These are phyloP conservation scores for Pseudonitzschia multiseries DNA, from an alignment of 108 stramenopile species.

Conservation along the genomic window DNA sequence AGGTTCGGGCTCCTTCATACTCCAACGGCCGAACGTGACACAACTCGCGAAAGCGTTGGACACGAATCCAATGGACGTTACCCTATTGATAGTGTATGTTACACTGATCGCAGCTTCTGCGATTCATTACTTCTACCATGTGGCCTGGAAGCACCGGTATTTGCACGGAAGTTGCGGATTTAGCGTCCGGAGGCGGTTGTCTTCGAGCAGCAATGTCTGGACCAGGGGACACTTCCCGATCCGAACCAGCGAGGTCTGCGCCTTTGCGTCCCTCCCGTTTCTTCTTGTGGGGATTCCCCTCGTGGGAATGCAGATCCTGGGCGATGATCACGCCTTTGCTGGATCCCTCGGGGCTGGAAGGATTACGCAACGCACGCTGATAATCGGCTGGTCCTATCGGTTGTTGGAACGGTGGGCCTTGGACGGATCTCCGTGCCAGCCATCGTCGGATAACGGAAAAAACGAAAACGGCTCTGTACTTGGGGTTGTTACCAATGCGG, in stretches of 20 bases:
- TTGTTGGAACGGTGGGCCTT: conserved; percentile 38
- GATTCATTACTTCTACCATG: background rate
- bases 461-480: conserved; percentile 9
- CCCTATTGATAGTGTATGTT: background rate
- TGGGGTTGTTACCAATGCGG: conserved; percentile 12
- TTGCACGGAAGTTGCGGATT: conserved; percentile 12
- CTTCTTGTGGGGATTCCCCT: conserved; percentile 23
- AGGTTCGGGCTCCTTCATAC: too few relatives aligned
- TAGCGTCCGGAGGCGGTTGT: conserved; percentile 13
- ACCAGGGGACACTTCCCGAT: background rate
- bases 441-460: conserved; percentile 9
- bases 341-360: conserved; percentile 21
- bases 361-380: conserved; percentile 24
- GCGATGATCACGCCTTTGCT: background rate
- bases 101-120: background rate
- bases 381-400: conserved; percentile 40
- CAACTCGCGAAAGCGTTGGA: background rate
- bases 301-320: background rate
- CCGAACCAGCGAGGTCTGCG: conserved; percentile 13
- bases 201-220: background rate
- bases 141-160: background rate
- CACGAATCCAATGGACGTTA: background rate
- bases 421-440: conserved; percentile 26
- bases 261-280: conserved; percentile 36
- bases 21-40: too few relatives aligned